These are phyloP conservation scores for Teratosphaeria zuluensis DNA, from an alignment of 2,329 filamentous ascomycete species.

Conservation along the genomic window DNA sequence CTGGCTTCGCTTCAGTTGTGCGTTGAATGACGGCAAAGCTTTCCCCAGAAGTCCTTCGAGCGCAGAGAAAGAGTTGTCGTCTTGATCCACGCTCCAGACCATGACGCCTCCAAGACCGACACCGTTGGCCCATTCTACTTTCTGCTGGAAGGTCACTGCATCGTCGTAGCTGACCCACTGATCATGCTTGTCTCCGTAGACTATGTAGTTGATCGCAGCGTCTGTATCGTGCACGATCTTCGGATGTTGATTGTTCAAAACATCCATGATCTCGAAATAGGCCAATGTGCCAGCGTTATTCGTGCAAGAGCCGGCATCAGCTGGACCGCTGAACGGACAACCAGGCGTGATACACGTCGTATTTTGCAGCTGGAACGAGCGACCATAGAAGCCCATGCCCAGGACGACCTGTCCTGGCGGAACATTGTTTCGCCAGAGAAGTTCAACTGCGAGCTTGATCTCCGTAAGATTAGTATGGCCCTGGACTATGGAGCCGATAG, in stretches of 20 bases:
- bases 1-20: too few species aligned
- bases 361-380: too few species aligned
- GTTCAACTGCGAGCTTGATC: conserved; percentile 32
- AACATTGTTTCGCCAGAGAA: too few species aligned
- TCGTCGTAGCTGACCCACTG: conserved; percentile 37
- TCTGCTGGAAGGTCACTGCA: conserved; percentile 24
- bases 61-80: too few species aligned
- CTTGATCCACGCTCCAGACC: conserved; percentile 10
- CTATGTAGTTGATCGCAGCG: conserved; percentile 27
- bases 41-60: too few species aligned
- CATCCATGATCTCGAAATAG: conserved; percentile 28
- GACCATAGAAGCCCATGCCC: too few species aligned
- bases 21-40: too few species aligned
- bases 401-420: too few species aligned
- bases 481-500: conserved; percentile 25
- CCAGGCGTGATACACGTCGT: not conserved
- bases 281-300: conserved; percentile 10
- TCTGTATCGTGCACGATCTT: conserved; percentile 14
- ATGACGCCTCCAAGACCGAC: conserved; percentile 24
- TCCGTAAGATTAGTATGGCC: conserved; percentile 41
- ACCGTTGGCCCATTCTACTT: conserved; percentile 25
- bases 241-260: conserved; percentile 18
- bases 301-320: not conserved
- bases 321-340: not conserved
- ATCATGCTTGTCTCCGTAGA: conserved; percentile 22